Base-by-base conservation (phyloP, 1,284 basidiomycete species). In the Cutaneotrichosporon cutaneum region DNA sequence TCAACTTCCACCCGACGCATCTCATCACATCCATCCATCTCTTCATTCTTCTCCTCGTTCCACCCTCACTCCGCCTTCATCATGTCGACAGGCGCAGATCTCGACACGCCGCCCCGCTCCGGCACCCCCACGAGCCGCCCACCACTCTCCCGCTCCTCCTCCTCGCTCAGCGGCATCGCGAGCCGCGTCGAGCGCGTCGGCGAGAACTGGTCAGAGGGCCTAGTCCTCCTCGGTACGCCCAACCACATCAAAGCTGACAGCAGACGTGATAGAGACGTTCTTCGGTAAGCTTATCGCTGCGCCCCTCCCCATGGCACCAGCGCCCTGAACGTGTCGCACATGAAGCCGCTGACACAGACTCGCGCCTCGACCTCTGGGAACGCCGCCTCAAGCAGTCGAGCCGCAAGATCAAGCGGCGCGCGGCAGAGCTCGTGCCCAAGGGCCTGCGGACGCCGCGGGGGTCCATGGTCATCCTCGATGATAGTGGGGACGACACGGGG, bases 321-420 rank as follows among this genome's bases (percentile, higher is more conserved):
- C 45, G n/a, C n/a, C n/a, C n/a, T n/a, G n/a, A n/a, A n/a, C n/a
- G n/a, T n/a, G n/a, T n/a, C n/a, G n/a, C n/a, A n/a, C 30, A 30
- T 30, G 30, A 30, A 5, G n/a, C n/a, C 30, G 27, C 35, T 44
- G n/a, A 26, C 52, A 4, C 60, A 78, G 92, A 95, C 79, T 92
- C 93, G 3, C 87, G 90, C 67, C 82, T 96, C 65, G 94, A 96
- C 77, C 84, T 96, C 1, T 82, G 94, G 39, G 92, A 95, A 73
- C 87, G 94, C 42, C 87, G 87, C 60, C 84, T 94, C 35, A 88
- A 91, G 77, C 92, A 90, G 61, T 91, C 92, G 69, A 88, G 90
- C 61, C 89, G 92, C 64, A 84, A 86, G 60, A 83, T 95, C 64
- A 92, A 90, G 80, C 81, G 85, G 73, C 86, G 86, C 70, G 91